phyloP scores from a whole-genome alignment of 2,329 filamentous ascomycete genomes.

The Magnaporthiopsis incrustans region DNA sequence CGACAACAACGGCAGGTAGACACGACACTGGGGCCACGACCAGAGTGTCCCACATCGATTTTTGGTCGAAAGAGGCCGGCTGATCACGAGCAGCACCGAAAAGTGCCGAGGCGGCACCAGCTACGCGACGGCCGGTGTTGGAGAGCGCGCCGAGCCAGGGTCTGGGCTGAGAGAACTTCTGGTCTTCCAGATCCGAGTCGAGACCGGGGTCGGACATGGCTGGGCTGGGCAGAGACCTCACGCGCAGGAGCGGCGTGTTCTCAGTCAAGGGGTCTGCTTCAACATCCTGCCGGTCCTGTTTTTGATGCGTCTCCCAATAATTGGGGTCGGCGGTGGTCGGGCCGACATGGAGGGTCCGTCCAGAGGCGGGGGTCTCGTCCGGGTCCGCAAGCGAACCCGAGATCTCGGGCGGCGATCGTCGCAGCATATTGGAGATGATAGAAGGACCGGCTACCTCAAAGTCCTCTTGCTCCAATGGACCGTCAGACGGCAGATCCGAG shows the following conservation, averaged over 20 bases:
- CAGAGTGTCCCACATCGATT: constrained; percentile 53
- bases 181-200: constrained; percentile 39
- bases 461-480: constrained; percentile 13
- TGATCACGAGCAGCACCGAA: constrained; percentile 42
- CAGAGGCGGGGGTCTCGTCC: background rate
- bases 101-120: constrained; percentile 16
- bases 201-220: constrained; percentile 17
- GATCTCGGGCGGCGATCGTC: constrained; percentile 33
- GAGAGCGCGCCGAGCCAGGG: background rate
- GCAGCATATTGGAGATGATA: constrained; percentile 41
- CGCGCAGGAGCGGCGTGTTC: constrained; percentile 38
- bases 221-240: constrained; percentile 22
- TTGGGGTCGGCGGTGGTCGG: background rate
- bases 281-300: constrained; percentile 4
- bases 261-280: constrained; percentile 24
- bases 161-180: constrained; percentile 26
- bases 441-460: constrained; percentile 29
- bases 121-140: background rate
- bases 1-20: constrained; percentile 80
- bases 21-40: constrained; percentile 62
- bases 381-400: constrained; percentile 18
- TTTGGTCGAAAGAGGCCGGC: constrained; percentile 59
- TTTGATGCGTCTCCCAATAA: constrained; percentile 1
- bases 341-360: background rate
- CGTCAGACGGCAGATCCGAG: constrained; percentile 47